These are phyloP conservation scores for Penicillium atrosanguineum DNA, from an alignment of 495 filamentous ascomycete genomes.

Conservation along the genomic window DNA sequence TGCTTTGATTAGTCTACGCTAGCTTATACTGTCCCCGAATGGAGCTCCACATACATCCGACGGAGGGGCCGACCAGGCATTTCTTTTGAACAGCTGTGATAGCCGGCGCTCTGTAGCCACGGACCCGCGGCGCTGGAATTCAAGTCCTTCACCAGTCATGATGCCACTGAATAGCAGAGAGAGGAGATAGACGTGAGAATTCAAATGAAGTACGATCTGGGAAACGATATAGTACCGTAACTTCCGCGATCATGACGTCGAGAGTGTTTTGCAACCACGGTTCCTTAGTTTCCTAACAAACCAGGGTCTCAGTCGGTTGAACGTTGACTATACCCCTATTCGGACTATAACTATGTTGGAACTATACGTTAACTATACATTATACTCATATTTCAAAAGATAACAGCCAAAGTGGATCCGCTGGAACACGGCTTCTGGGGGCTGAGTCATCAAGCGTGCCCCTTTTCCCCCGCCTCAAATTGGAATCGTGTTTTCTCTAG, in stretches of 20 bases:
- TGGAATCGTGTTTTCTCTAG: conserved; percentile 16
- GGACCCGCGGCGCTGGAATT: conserved; percentile 33
- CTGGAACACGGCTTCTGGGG: conserved; percentile 14
- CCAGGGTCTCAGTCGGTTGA: no score
- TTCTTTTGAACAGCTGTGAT: conserved; percentile 19
- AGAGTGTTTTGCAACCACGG: conserved; percentile 7
- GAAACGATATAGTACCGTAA: background rate
- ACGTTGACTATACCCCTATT: no score
- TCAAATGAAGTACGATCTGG: background rate
- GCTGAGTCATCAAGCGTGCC: conserved; percentile 27
- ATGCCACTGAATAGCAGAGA: background rate
- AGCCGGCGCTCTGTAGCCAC: conserved; percentile 32
- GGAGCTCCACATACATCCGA: conserved; percentile 18
- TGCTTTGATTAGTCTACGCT: conserved; percentile 1
- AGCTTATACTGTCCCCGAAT: background rate
- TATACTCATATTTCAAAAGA: background rate
- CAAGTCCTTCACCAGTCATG: conserved; percentile 11
- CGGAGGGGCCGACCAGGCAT: conserved; percentile 22
- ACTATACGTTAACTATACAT: background rate
- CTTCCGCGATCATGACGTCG: conserved; percentile 14
- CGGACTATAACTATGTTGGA: no score
- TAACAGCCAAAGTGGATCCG: conserved; percentile 8
- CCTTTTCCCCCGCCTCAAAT: conserved; percentile 41
- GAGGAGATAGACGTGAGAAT: background rate
- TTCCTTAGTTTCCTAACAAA: background rate